phyloP scores from a whole-genome alignment of 257 asterid species.

The Apocynum venetum region DNA sequence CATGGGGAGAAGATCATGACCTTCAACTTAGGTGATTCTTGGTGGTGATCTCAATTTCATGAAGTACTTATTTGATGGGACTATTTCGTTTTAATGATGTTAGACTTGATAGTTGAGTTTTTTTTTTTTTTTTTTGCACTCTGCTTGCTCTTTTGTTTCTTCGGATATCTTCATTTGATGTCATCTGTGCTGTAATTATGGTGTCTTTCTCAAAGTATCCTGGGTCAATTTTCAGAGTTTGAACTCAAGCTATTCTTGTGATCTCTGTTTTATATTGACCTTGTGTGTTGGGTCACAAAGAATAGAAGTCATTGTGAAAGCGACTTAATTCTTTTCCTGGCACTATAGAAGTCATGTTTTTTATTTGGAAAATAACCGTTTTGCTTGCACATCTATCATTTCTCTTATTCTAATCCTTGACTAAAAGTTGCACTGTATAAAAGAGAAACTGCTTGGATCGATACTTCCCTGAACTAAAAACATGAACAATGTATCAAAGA shows the following conservation, averaged over 20 bases:
- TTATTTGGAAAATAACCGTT: not conserved
- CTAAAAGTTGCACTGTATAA: not conserved
- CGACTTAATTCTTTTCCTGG: not conserved
- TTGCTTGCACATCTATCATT: not conserved
- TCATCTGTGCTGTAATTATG: not conserved
- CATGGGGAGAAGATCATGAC: constrained; percentile 85
- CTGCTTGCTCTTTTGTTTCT: constrained; percentile 4
- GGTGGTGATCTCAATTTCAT: constrained; percentile 18
- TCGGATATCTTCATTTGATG: not conserved
- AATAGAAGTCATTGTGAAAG: not conserved
- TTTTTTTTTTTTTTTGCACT: not conserved
- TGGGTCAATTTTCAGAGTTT: not conserved
- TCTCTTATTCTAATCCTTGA: not conserved
- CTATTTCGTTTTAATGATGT: constrained; percentile 10
- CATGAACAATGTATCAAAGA: not conserved
- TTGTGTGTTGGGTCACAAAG: not conserved
- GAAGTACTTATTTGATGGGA: constrained; percentile 12
- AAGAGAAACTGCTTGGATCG: not conserved
- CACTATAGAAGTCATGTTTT: not conserved
- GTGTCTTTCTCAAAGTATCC: constrained; percentile 2
- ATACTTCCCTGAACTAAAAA: not conserved
- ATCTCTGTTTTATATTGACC: not conserved
- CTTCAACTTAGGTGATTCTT: constrained; percentile 73
- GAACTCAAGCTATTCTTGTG: not conserved
- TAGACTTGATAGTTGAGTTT: constrained; percentile 11